Base-by-base conservation (phyloP, 495 filamentous ascomycete genomes). In the Penicillium alfredii region DNA sequence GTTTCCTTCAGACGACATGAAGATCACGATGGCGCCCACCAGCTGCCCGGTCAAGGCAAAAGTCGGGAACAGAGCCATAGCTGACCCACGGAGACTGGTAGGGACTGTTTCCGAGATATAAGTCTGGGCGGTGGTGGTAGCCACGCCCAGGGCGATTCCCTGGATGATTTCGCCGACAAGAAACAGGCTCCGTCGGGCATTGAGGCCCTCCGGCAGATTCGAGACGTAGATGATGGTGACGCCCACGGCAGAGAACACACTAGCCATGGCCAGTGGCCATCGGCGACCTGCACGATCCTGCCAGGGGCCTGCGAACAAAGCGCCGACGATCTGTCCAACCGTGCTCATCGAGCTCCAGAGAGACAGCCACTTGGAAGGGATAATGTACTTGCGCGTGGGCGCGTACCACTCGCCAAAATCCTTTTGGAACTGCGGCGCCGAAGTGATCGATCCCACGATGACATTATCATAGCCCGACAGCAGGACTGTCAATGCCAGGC, bases 21-120 rank as follows among this genome's bases (percentile, higher is more conserved):
- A 60, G 14, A 70, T 61, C 14, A 69, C 59, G 2, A 63, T 34
- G 7, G 63, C 60, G 0, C 64, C 68, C 0, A 68, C 42, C 8
- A 72, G 38, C 43, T 72, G 63, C 6, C 68, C 68, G 1, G 70
- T 32, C 0, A 69, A 46, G 12, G 51, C 64, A 30, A 72, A 69
- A 0, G 58, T 56, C 0, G 68, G 63, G 23, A 66, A 65, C 5
- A 70, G 52, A 0, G 61, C 59, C 30, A 72, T 55, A 9, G 60
- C 50, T 0, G 63, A 59, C 8, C 64, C 66, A 20, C 68, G 56
- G 23, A 72, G 42, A 4, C 45, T 42, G 2, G 59, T 43, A 0
- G 66, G 63, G 6, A 70, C 51, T 13, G 63, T 51, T 33, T 72
- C 68, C 2, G 64, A 68, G 31, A 70, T 50, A 45, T 72, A 70